Percentiles rank a stretch among this genome's conserved stretches.
phyloP scores from a whole-genome alignment of 345 rosid genomes.

The Hypericum perforatum region DNA sequence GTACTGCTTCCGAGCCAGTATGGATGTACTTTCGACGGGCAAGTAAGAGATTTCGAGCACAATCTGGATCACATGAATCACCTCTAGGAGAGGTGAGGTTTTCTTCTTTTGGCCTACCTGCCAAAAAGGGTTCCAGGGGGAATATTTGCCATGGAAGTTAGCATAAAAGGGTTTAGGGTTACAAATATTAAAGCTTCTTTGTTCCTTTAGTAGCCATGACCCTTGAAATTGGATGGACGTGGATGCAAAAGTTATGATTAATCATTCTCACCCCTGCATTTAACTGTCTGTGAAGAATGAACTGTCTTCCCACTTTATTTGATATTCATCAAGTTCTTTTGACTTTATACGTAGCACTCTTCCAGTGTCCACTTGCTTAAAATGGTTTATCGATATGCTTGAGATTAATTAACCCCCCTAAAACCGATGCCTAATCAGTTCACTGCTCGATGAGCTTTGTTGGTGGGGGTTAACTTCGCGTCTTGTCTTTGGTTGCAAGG shows the following conservation, averaged over 20 bases:
- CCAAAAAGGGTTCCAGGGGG: slow-evolving; percentile 20
- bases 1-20: background rate
- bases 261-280: slow-evolving; percentile 9
- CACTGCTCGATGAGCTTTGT: too few species aligned
- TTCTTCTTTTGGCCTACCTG: slow-evolving; percentile 13
- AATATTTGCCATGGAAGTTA: slow-evolving; percentile 26
- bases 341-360: too few species aligned
- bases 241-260: slow-evolving; percentile 8
- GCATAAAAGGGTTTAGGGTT: slow-evolving; percentile 12
- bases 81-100: slow-evolving; percentile 7
- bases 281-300: slow-evolving; percentile 8
- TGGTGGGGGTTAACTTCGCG: too few species aligned
- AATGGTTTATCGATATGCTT: too few species aligned
- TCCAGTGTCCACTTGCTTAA: too few species aligned
- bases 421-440: too few species aligned
- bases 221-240: slow-evolving; percentile 11
- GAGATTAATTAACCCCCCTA: too few species aligned
- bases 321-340: too few species aligned
- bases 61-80: slow-evolving; percentile 8
- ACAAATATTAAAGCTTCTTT: slow-evolving; percentile 20
- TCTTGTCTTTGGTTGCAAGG: too few species aligned
- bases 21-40: slow-evolving; percentile 8
- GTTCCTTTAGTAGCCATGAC: background rate
- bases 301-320: too few species aligned
- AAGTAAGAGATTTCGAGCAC: slow-evolving; percentile 2